These are phyloP conservation scores for Camellia granthamiana DNA, from an alignment of 148 eudicot genomes.

Conservation along the genomic window DNA sequence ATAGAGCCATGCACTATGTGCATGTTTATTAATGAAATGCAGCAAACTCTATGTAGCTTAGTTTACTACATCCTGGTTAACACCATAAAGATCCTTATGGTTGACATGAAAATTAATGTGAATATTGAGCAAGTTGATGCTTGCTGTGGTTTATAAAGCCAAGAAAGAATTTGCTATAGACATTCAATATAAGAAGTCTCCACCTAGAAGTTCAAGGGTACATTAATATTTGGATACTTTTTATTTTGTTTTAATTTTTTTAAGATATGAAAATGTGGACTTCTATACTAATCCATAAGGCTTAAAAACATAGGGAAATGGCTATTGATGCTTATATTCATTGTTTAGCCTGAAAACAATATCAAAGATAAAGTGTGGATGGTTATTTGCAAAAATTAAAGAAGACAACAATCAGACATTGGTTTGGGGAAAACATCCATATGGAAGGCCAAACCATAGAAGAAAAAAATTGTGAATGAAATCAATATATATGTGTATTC, in stretches of 20 bases:
- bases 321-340: background rate
- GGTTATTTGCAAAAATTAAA: background rate
- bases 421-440: background rate
- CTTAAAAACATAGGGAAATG: background rate
- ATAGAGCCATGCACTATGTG: background rate
- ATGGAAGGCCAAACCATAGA: background rate
- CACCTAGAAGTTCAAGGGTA: too few relatives aligned
- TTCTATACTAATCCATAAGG: too few relatives aligned
- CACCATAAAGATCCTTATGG: background rate
- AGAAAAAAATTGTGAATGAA: too few relatives aligned
- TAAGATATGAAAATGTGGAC: too few relatives aligned
- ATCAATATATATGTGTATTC: too few relatives aligned
- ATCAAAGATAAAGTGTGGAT: background rate
- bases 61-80: background rate
- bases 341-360: too few relatives aligned
- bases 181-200: background rate
- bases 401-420: background rate
- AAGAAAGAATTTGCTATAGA: background rate
- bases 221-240: too few relatives aligned
- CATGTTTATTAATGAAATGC: background rate
- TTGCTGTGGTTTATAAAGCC: background rate
- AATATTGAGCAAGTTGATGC: background rate
- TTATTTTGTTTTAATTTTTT: too few relatives aligned
- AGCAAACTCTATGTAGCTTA: background rate
- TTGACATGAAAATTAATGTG: background rate